Evolutionary conservation across 2,329 filamentous ascomycete genomes (phyloP).

Genomic region (Endoconidiophora polonica): DNA sequence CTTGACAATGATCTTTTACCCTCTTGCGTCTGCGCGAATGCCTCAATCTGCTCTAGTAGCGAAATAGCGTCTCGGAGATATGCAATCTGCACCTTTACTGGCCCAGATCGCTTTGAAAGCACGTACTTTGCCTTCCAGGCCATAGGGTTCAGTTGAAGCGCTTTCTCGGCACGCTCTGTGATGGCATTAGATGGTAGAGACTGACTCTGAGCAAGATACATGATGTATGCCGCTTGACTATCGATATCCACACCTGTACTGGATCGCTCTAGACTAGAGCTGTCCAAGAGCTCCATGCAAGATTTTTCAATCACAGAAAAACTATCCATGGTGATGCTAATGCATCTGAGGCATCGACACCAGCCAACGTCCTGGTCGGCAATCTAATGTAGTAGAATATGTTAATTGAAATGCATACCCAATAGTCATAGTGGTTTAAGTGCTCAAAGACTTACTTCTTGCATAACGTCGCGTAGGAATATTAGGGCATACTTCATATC

Average conservation of each 20-base stretch:
- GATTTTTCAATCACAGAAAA: too few relatives aligned
- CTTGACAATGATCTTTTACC: not conserved
- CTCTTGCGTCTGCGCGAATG: not conserved
- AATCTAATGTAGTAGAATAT: too few relatives aligned
- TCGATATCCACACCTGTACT: not conserved
- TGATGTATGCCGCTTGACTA: constrained; percentile 4
- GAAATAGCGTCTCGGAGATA: not conserved
- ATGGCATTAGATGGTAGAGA: not conserved
- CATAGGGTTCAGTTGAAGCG: not conserved
- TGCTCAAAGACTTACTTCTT: too few relatives aligned
- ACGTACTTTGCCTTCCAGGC: not conserved
- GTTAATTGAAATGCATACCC: too few relatives aligned
- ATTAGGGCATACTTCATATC: not conserved
- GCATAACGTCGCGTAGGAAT: not conserved
- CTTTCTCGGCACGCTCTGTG: not conserved
- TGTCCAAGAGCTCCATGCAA: not conserved
- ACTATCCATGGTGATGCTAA: too few relatives aligned
- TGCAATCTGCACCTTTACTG: not conserved
- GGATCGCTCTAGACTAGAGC: not conserved
- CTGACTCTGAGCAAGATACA: not conserved
- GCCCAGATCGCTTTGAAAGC: not conserved
- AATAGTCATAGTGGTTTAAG: too few relatives aligned
- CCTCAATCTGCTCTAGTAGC: not conserved
- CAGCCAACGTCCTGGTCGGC: too few relatives aligned
- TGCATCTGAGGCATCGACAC: too few relatives aligned